These are phyloP conservation scores for Colletotrichum tabaci DNA, from an alignment of 2,329 filamentous ascomycete genomes.

Conservation along the genomic window DNA sequence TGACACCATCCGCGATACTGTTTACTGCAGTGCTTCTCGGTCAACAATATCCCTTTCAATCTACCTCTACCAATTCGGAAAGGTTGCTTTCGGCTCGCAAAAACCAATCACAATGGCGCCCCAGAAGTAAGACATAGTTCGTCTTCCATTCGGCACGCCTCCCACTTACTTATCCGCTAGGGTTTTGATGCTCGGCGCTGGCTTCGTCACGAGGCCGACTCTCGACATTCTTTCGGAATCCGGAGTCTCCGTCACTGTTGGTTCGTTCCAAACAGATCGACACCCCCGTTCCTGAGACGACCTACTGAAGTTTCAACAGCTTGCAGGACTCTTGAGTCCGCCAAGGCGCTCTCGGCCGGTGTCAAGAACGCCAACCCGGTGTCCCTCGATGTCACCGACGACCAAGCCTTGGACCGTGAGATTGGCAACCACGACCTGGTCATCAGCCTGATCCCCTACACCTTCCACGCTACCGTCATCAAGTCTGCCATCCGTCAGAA, in stretches of 20 bases:
- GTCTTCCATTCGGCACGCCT: neutral
- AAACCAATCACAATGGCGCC: constrained; percentile 12
- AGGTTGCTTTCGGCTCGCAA: neutral
- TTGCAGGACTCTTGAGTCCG: constrained; percentile 84
- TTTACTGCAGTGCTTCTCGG: neutral
- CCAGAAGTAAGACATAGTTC: constrained; percentile 13
- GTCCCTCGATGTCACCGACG: constrained; percentile 86
- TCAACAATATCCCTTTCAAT: neutral
- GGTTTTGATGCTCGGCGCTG: constrained; percentile 63
- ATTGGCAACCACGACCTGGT: constrained; percentile 86
- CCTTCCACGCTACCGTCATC: constrained; percentile 89
- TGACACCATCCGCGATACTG: neutral
- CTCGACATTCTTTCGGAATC: constrained; percentile 73
- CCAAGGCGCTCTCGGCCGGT: constrained; percentile 80
- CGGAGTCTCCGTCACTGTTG: constrained; percentile 74
- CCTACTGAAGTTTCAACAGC: constrained; percentile 63
- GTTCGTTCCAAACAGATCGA: constrained; percentile 56
- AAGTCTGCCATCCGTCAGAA: constrained; percentile 93
- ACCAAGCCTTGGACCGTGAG: constrained; percentile 81
- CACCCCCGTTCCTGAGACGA: neutral
- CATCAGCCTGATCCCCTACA: constrained; percentile 91
- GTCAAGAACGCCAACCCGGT: constrained; percentile 82
- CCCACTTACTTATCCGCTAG: neutral
- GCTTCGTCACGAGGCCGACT: constrained; percentile 75
- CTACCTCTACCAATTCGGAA: neutral